Conservation (phyloP, 75 land plant genomes). For the Picea sitchensis region DNA sequence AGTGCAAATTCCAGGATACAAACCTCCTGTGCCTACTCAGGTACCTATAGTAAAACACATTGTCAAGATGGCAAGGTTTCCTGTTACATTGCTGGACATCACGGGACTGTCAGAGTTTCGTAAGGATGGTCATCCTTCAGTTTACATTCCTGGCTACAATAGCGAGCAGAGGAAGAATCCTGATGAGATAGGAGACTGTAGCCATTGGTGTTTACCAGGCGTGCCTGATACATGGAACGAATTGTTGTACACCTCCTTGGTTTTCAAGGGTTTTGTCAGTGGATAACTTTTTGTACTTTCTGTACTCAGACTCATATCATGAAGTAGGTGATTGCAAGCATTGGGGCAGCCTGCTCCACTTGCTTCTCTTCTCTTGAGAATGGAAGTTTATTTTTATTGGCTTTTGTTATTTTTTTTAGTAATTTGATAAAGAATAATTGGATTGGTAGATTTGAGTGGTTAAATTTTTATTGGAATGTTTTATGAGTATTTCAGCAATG, state of each 20-base stretch:
- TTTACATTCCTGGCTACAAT: slow-evolving; percentile 14
- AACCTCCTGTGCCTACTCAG: neutral
- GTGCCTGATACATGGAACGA: slow-evolving; percentile 33
- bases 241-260: slow-evolving; percentile 10
- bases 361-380: no score
- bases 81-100: slow-evolving; percentile 19
- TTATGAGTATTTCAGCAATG: no score
- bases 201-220: slow-evolving; percentile 36
- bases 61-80: slow-evolving; percentile 3
- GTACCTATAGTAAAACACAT: slow-evolving; percentile 2
- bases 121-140: slow-evolving; percentile 22
- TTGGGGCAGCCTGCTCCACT: no score
- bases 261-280: no score
- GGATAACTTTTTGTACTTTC: no score
- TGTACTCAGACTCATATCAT: no score
- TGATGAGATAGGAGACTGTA: slow-evolving; percentile 9
- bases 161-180: neutral
- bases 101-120: slow-evolving; percentile 18
- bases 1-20: neutral
- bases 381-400: no score
- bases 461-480: no score
- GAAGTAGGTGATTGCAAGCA: no score
- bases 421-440: no score
- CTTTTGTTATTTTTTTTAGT: no score
- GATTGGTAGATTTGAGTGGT: no score